Evolutionary conservation across 2,329 filamentous ascomycete species (phyloP).

Genomic region (Stenocarpella maydis): DNA sequence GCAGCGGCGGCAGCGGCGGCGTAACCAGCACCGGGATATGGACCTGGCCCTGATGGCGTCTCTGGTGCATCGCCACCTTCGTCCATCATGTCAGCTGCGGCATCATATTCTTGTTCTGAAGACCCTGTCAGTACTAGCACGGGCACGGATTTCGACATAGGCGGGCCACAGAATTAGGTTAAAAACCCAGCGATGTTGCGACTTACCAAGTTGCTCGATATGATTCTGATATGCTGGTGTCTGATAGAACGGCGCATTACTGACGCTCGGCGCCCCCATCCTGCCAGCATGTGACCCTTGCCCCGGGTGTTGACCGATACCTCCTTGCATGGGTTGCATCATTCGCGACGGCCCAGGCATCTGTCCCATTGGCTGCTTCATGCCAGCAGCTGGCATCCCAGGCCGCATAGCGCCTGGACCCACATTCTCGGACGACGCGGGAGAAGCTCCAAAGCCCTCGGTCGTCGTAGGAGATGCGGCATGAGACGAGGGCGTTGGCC

Average conservation of each 20-base stretch:
- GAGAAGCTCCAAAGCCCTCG: slow-evolving; percentile 51
- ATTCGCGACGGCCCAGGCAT: slow-evolving; percentile 47
- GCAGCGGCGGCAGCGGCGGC: slow-evolving; percentile 52
- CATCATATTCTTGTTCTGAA: slow-evolving; percentile 96
- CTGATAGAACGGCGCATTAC: slow-evolving; percentile 73
- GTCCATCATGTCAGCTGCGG: slow-evolving; percentile 87
- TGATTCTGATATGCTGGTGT: slow-evolving; percentile 88
- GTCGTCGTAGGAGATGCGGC: slow-evolving; percentile 63
- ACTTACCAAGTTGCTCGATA: slow-evolving; percentile 94
- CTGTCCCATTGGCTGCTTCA: slow-evolving; percentile 51
- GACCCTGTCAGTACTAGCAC: slow-evolving; percentile 39
- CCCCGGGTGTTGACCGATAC: slow-evolving; percentile 30
- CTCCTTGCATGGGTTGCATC: slow-evolving; percentile 38
- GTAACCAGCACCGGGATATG: slow-evolving; percentile 68
- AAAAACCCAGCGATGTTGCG: slow-evolving; percentile 29
- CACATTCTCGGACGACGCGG: slow-evolving; percentile 55
- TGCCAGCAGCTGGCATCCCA: slow-evolving; percentile 47
- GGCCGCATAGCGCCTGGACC: slow-evolving; percentile 52
- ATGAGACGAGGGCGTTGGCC: slow-evolving; percentile 85
- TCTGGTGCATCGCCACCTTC: slow-evolving; percentile 72
- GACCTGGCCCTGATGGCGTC: slow-evolving; percentile 69
- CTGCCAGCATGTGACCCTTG: slow-evolving; percentile 41
- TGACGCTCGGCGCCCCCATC: slow-evolving; percentile 45
- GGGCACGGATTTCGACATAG: neutral
- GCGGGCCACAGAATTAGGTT: neutral